Conservation (phyloP, 164 flowering plant species). For the Platanus orientalis region DNA sequence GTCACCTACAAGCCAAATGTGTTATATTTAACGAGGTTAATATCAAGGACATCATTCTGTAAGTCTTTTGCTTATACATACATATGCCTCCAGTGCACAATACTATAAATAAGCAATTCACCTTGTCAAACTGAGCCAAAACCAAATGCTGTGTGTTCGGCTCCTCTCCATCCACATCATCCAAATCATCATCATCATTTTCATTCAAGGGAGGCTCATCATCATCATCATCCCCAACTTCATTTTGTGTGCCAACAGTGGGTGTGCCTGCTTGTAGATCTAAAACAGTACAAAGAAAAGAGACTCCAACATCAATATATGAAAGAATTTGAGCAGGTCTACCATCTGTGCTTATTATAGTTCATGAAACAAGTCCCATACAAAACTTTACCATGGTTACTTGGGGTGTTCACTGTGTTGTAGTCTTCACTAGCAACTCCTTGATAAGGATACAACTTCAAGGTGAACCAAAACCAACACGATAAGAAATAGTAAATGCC, state of each 20-base stretch:
- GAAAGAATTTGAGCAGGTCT: neutral
- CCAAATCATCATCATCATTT: slow-evolving; percentile 85
- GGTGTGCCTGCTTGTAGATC: slow-evolving; percentile 66
- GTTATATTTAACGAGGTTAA: neutral
- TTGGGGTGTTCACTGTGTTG: slow-evolving; percentile 75
- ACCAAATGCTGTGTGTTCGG: slow-evolving; percentile 78
- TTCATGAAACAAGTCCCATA: neutral
- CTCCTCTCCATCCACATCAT: slow-evolving; percentile 79
- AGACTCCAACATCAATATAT: neutral
- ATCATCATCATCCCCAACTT: slow-evolving; percentile 59
- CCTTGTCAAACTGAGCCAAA: slow-evolving; percentile 98
- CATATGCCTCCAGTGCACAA: neutral
- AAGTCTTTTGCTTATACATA: neutral
- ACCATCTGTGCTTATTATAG: neutral
- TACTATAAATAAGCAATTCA: slow-evolving; percentile 8
- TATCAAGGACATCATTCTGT: neutral
- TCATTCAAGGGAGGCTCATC: slow-evolving; percentile 84
- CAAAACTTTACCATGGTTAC: slow-evolving; percentile 52
- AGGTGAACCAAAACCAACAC: slow-evolving; percentile 2
- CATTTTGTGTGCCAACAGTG: slow-evolving; percentile 48
- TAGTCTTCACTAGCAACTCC: slow-evolving; percentile 88
- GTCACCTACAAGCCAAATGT: slow-evolving; percentile 50
- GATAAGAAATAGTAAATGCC: neutral
- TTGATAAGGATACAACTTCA: slow-evolving; percentile 77
- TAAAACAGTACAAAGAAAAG: slow-evolving; percentile 16